Evolutionary conservation across 1,284 basidiomycete species (phyloP), one percentile per base, ranked within the genome.

Genomic region (Ganoderma boninense): DNA sequence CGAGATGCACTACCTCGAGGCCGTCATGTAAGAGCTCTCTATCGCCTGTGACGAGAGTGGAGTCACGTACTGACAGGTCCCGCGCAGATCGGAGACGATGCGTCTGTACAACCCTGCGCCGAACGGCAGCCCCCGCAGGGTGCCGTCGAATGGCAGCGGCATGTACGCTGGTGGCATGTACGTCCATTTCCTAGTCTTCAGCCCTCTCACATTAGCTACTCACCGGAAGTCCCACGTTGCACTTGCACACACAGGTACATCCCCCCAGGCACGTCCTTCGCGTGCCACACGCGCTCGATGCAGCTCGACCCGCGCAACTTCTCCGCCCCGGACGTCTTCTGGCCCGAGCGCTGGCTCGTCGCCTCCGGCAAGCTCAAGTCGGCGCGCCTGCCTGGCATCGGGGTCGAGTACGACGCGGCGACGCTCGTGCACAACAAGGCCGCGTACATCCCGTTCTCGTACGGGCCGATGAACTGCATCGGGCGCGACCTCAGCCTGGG

Each of bases 301-400:
- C 49, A 54, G 49, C 49, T 54, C 23, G 49, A 54, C 49, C 49
- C 49, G 13, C 49, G 49, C 49, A 54, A 54, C 49, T 54, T 54
- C 49, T 54, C 23, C 11, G 11, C 5, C 49, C 49, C 49, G 49
- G 49, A 54, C 23, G 2, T 54, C 49, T 54, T 54, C 49, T 54
- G 49, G 49, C 49, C 49, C 49, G 49, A 54, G 49, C 49, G 49
- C 23, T 54, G 49, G 49, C 49, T 54, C 13, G 13, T 52, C 49
- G 49, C 49, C 11, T 52, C 49, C 49, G 49, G 49, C 11, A 52
- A 52, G 49, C 49, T 52, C 49, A 14, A 11, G 49, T 52, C 49
- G 4, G 49, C 49, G 10, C 8, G 11, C 0, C 49, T 52, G 11
- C 49, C 49, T 11, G 20, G 46, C 23, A 11, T 1, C 23, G 29